Evolutionary conservation across 2,329 filamentous ascomycete genomes (phyloP), one percentile per base, ranked within the genome.

Genomic region (Verticillium alfalfae): DNA sequence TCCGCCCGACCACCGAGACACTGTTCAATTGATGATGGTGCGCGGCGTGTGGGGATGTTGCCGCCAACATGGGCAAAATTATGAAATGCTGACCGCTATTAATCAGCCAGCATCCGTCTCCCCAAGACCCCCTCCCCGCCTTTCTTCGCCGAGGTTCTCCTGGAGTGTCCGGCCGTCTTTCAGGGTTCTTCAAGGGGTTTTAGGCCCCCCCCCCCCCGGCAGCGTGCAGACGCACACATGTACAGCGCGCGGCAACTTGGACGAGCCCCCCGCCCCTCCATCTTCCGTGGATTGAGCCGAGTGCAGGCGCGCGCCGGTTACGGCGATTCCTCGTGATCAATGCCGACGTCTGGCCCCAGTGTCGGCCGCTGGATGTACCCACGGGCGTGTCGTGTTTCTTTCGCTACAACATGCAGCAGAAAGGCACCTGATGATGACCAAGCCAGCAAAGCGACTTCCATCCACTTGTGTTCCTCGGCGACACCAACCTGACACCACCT

Each of bases 91-190:
- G 45, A 52, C 57, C 39, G 57, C 57, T 39, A 58, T 58, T 58
- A 58, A 49, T 58, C 57, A 58, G 57, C 57, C 57, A 39, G 26
- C 26, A 31, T 31, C 26, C 45, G 9, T 12, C 18, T 3, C 45
- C 39, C 39, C 38, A 39, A 12, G 38, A 7, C 15, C 45, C 45
- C 0, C 26, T 31, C 26, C 45, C n/a, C 45, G 45, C 45, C 36
- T 18, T n/a, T 31, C 45, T 58, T 58, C 57, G 57, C 57, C 57
- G 57, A 58, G 57, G 57, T 58, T 58, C 57, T 26, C 18, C 26
- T 56, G 12, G 54, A 34, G 34, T 13, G n/a, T 31, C 26, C 16
- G 18, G 55, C 34, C 55, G 52, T 12, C 13, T 18, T 57, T 57
- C 34, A 57, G 55, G 55, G 55, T 57, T 57, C 34, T 52, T 10